Conservation (phyloP, 805 yeast genomes). For the Henningerozyma blattae region DNA sequence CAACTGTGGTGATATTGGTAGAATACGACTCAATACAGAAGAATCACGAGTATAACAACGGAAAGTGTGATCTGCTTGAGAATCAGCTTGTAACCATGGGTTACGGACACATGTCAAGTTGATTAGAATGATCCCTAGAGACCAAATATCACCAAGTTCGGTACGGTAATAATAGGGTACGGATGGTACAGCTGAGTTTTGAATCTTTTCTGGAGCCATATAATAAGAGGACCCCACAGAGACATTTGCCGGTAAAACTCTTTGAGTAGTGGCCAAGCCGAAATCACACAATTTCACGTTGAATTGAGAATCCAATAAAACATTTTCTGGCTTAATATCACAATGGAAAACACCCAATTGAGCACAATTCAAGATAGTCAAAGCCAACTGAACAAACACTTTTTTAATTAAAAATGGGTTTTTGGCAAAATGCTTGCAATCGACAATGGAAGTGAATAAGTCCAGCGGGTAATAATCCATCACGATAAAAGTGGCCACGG, state of each 20-base stretch:
- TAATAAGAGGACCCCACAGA: conserved; percentile 84
- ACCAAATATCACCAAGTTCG: conserved; percentile 80
- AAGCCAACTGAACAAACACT: conserved; percentile 65
- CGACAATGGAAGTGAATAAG: conserved; percentile 76
- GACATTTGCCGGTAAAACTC: conserved; percentile 50
- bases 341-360: conserved; percentile 79
- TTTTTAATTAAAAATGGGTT: conserved; percentile 40
- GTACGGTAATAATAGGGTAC: too few species aligned
- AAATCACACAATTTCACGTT: conserved; percentile 66
- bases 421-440: conserved; percentile 44
- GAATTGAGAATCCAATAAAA: conserved; percentile 53
- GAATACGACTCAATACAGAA: conserved; percentile 45
- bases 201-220: conserved; percentile 70
- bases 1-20: conserved; percentile 62
- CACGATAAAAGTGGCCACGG: conserved; percentile 49
- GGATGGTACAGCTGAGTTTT: conserved; percentile 36
- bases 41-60: conserved; percentile 47
- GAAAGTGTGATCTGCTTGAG: conserved; percentile 50
- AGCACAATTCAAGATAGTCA: conserved; percentile 77
- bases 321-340: conserved; percentile 92
- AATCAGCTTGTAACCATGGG: conserved; percentile 81
- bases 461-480: conserved; percentile 89
- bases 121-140: conserved; percentile 68
- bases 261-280: conserved; percentile 67
- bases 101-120: conserved; percentile 75